Conservation (phyloP, 768 basidiomycete species). For the Brasilioporus rufonigricans region DNA sequence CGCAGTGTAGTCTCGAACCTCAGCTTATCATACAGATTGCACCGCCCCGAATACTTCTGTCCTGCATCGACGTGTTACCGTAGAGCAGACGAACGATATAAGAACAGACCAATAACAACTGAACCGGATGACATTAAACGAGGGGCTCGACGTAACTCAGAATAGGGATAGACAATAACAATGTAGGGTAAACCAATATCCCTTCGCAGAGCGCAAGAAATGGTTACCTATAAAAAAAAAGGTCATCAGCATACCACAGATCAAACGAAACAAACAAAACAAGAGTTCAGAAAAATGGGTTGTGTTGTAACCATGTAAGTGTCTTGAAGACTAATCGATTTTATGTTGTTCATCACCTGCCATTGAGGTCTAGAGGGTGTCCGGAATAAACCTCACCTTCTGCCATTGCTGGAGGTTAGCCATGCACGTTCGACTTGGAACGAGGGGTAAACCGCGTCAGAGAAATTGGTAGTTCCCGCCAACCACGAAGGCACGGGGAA, state of each 20-base stretch:
- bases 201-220: background rate
- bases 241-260: slow-evolving; percentile 8
- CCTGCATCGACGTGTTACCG: slow-evolving; percentile 1
- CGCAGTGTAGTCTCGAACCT: background rate
- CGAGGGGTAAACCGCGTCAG: background rate
- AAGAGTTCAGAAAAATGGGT: slow-evolving; percentile 19
- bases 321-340: slow-evolving; percentile 98
- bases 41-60: background rate
- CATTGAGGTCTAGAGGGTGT: background rate
- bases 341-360: slow-evolving; percentile 54
- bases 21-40: slow-evolving; percentile 12
- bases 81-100: background rate
- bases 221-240: slow-evolving; percentile 6
- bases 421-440: background rate
- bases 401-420: background rate
- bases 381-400: slow-evolving; percentile 11
- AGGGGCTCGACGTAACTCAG: background rate
- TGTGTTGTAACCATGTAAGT: slow-evolving; percentile 61
- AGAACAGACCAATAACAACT: background rate
- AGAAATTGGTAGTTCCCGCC: background rate
- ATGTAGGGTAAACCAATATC: background rate
- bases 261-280: background rate
- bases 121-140: slow-evolving; percentile 4
- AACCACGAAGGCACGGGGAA: too few relatives aligned
- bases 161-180: background rate